Percentiles rank a stretch among this genome's conserved stretches.
Evolutionary conservation across 768 basidiomycete species (phyloP).

Genomic region (Brasilioporus rufonigricans): DNA sequence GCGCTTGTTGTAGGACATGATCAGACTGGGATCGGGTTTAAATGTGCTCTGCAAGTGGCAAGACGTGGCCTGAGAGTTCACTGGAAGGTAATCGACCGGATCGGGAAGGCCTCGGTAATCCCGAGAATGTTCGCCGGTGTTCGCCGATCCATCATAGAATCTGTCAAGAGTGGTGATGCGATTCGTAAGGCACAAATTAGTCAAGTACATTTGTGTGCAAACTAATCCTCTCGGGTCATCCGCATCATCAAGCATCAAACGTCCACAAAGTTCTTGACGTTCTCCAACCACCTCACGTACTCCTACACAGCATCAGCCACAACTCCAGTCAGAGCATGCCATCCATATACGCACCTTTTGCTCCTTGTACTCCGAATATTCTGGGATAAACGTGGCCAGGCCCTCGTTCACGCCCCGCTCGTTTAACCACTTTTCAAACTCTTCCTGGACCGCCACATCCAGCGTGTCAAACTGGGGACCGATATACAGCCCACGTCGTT

Average conservation of each 20-base stretch:
- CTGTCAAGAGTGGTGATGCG: slow-evolving; percentile 24
- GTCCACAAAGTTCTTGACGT: slow-evolving; percentile 82
- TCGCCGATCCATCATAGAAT: background rate
- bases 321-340: background rate
- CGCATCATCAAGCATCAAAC: slow-evolving; percentile 30
- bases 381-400: slow-evolving; percentile 83
- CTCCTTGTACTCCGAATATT: slow-evolving; percentile 88
- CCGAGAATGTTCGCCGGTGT: slow-evolving; percentile 17
- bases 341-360: slow-evolving; percentile 61
- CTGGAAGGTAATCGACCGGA: background rate
- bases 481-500: slow-evolving; percentile 86
- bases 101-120: too few relatives aligned
- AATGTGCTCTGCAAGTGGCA: background rate
- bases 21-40: background rate
- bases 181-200: slow-evolving; percentile 4
- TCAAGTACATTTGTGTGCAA: slow-evolving; percentile 3
- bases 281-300: slow-evolving; percentile 85
- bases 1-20: background rate
- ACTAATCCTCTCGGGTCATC: background rate
- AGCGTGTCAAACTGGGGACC: slow-evolving; percentile 94
- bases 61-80: background rate
- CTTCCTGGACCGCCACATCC: slow-evolving; percentile 82
- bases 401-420: slow-evolving; percentile 87
- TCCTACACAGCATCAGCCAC: slow-evolving; percentile 51
- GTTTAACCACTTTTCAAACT: slow-evolving; percentile 85